Evolutionary conservation across 2,329 filamentous ascomycete genomes (phyloP).

Genomic region (Plenodomus lindquistii): DNA sequence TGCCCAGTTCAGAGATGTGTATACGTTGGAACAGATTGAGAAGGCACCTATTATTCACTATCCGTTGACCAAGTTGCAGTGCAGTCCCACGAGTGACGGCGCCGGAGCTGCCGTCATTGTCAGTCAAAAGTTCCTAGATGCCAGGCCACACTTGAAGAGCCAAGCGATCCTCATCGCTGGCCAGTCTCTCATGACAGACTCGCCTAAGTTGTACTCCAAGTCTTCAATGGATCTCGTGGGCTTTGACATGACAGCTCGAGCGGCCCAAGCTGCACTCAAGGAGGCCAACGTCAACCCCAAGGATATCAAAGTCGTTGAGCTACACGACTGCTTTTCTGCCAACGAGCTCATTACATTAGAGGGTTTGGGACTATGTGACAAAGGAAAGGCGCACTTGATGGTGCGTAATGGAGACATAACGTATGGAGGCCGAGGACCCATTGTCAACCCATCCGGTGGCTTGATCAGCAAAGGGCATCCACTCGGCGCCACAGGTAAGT

Average conservation of each 20-base stretch:
- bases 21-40: conserved; percentile 80
- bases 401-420: conserved; percentile 87
- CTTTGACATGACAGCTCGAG: conserved; percentile 78
- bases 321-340: conserved; percentile 95
- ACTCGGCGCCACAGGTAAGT: conserved; percentile 86
- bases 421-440: conserved; percentile 72
- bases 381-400: conserved; percentile 87
- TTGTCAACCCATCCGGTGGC: conserved; percentile 91
- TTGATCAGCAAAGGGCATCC: conserved; percentile 95
- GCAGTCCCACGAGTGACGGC: conserved; percentile 92
- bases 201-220: conserved; percentile 74
- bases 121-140: conserved; percentile 83
- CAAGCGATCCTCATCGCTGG: conserved; percentile 87
- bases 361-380: conserved; percentile 74
- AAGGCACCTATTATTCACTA: conserved; percentile 75
- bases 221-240: conserved; percentile 88
- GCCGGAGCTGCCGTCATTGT: conserved; percentile 87
- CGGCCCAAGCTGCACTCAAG: conserved; percentile 67
- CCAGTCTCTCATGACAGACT: conserved; percentile 81
- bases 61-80: conserved; percentile 92
- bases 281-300: conserved; percentile 70
- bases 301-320: conserved; percentile 82
- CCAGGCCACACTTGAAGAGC: conserved; percentile 75
- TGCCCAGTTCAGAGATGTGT: conserved; percentile 90
- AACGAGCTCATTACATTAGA: conserved; percentile 92